These are phyloP conservation scores for Carallia brachiata DNA, from an alignment of 345 rosid species.

Conservation along the genomic window DNA sequence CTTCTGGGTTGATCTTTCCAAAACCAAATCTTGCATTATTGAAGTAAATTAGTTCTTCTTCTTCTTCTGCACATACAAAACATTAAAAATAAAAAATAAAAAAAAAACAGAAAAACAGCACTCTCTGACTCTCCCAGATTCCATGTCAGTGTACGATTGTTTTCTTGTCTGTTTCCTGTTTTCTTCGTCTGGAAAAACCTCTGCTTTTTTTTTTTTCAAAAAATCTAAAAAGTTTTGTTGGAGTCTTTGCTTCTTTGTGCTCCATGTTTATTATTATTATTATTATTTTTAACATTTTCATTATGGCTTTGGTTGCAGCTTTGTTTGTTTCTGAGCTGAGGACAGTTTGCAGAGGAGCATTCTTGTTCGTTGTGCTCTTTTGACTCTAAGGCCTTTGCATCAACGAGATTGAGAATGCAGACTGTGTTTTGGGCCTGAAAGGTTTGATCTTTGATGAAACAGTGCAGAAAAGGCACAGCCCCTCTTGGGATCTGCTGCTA, in stretches of 20 bases:
- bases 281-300: neutral
- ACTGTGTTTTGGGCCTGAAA: neutral
- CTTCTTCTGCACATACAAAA: neutral
- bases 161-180: constrained; percentile 3
- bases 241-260: neutral
- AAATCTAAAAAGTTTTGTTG: neutral
- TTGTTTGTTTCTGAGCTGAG: constrained; percentile 1
- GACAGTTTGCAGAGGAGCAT: constrained; percentile 7
- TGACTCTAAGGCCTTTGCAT: neutral
- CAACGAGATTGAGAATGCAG: neutral
- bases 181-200: neutral
- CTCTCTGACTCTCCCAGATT: constrained; percentile 19
- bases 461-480: too few species aligned
- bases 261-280: neutral
- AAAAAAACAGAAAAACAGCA: neutral
- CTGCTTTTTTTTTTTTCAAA: too few species aligned
- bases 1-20: neutral
- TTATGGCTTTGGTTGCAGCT: constrained; percentile 8
- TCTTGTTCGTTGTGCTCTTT: neutral
- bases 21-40: neutral
- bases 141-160: constrained; percentile 19
- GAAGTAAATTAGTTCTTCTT: neutral
- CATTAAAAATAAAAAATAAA: neutral
- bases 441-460: neutral
- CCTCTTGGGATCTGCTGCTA: neutral